Conservation (phyloP, 2,329 filamentous ascomycete genomes). For the Clonostachys solani region DNA sequence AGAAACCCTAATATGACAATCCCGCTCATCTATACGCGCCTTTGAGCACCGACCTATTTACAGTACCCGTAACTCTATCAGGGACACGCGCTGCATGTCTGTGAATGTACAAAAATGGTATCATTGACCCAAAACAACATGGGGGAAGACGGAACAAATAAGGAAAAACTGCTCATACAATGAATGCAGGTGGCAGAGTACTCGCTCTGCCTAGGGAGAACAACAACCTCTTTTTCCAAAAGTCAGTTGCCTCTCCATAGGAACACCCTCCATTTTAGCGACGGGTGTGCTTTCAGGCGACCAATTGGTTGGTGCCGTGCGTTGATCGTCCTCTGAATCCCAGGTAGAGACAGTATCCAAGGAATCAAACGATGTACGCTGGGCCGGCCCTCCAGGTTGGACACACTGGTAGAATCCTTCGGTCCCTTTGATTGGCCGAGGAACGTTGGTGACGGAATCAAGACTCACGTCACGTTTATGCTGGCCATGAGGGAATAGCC, state of each 20-base stretch:
- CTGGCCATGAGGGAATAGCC: slow-evolving; percentile 42
- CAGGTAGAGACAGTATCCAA: slow-evolving; percentile 45
- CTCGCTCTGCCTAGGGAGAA: neutral
- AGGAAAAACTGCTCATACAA: slow-evolving; percentile 4
- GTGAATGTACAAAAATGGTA: too few species aligned
- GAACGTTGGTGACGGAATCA: slow-evolving; percentile 50
- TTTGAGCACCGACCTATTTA: too few species aligned
- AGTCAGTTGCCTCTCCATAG: slow-evolving; percentile 25
- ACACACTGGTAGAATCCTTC: slow-evolving; percentile 59
- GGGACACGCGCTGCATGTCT: too few species aligned
- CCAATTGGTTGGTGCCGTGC: slow-evolving; percentile 41
- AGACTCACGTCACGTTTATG: slow-evolving; percentile 33
- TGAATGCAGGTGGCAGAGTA: slow-evolving; percentile 10
- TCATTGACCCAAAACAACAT: neutral
- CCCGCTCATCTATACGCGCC: too few species aligned
- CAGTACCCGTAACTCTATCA: too few species aligned
- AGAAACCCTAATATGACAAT: too few species aligned
- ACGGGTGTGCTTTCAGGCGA: slow-evolving; percentile 41
- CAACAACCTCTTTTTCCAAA: slow-evolving; percentile 12
- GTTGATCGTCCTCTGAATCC: slow-evolving; percentile 38
- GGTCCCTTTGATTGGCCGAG: slow-evolving; percentile 41
- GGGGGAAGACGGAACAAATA: neutral
- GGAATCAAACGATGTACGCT: slow-evolving; percentile 31
- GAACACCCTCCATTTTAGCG: slow-evolving; percentile 29
- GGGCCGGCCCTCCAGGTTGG: slow-evolving; percentile 20